phyloP scores from a whole-genome alignment of 2,329 filamentous ascomycete species.

The Penicillium freii region DNA sequence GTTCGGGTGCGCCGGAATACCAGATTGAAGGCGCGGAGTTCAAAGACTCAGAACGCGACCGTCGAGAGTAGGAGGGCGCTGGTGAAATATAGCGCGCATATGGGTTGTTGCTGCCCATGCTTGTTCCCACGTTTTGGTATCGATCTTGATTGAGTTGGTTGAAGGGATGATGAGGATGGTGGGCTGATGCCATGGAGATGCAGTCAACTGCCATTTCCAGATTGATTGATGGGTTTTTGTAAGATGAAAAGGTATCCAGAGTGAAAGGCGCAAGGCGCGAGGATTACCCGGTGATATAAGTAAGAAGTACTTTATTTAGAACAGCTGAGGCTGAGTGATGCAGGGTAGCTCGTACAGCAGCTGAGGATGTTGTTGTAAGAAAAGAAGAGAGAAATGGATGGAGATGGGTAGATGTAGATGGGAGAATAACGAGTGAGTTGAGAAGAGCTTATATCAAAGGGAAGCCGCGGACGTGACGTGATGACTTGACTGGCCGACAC shows the following conservation, averaged over 20 bases:
- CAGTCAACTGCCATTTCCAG: slow-evolving; percentile 20
- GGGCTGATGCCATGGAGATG: slow-evolving; percentile 24
- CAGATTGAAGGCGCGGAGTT: slow-evolving; percentile 23
- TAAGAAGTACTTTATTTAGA: slow-evolving; percentile 6
- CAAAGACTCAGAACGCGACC: slow-evolving; percentile 24
- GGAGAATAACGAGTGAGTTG: background rate
- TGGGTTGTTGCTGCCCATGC: slow-evolving; percentile 25
- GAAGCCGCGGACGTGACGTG: slow-evolving; percentile 19
- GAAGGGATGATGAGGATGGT: slow-evolving; percentile 23
- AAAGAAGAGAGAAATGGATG: background rate
- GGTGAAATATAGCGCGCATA: slow-evolving; percentile 31
- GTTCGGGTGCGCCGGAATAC: slow-evolving; percentile 27
- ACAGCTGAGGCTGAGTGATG: slow-evolving; percentile 12
- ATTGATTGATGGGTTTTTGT: background rate
- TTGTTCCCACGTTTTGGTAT: slow-evolving; percentile 4
- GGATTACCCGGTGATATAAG: slow-evolving; percentile 11
- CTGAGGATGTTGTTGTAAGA: background rate
- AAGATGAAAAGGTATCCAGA: background rate
- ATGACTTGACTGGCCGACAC: slow-evolving; percentile 18
- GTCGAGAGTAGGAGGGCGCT: slow-evolving; percentile 19
- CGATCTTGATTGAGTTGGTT: slow-evolving; percentile 14
- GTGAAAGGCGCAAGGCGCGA: background rate
- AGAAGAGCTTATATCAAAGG: slow-evolving; percentile 2
- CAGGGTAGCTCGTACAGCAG: slow-evolving; percentile 12
- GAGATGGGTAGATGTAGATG: background rate